Percentiles rank a stretch among this genome's conserved stretches.
Evolutionary conservation across 345 rosid genomes (phyloP).

Genomic region (Diplotaxis tenuifolia): DNA sequence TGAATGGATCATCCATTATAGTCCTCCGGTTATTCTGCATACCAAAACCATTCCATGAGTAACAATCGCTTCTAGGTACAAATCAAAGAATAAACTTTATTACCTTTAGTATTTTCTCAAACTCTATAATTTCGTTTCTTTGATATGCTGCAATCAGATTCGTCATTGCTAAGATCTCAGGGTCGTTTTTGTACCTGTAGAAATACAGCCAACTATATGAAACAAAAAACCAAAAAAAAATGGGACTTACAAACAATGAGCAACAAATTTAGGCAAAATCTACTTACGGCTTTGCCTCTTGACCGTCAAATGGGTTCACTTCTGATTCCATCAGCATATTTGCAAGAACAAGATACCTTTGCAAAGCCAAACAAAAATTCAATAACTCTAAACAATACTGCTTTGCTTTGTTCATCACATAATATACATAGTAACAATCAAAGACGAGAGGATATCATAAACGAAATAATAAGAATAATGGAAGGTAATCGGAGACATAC

Average conservation of each 20-base stretch:
- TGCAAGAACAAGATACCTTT: constrained; percentile 93
- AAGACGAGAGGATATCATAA: not conserved
- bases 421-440: not conserved
- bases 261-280: not conserved
- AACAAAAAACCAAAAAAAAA: not conserved
- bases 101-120: constrained; percentile 98
- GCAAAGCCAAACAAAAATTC: constrained; percentile 8
- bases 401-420: not conserved
- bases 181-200: constrained; percentile 91
- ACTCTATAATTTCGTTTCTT: constrained; percentile 93
- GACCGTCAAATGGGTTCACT: constrained; percentile 99
- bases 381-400: not conserved
- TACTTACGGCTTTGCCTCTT: constrained; percentile 99
- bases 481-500: constrained; percentile 47
- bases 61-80: not conserved
- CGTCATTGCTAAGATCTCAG: constrained; percentile 98
- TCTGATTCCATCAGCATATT: constrained; percentile 99
- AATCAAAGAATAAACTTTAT: not conserved
- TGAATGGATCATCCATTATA: constrained; percentile 97
- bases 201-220: constrained; percentile 5
- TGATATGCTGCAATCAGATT: constrained; percentile 97
- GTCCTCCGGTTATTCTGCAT: constrained; percentile 86
- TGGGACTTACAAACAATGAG: not conserved
- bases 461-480: not conserved
- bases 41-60: constrained; percentile 1